A percentile compares a stretch with the other conserved stretches of the same genome.
phyloP scores from a whole-genome alignment of 1,284 basidiomycete genomes.

The Trichosporon sp. region DNA sequence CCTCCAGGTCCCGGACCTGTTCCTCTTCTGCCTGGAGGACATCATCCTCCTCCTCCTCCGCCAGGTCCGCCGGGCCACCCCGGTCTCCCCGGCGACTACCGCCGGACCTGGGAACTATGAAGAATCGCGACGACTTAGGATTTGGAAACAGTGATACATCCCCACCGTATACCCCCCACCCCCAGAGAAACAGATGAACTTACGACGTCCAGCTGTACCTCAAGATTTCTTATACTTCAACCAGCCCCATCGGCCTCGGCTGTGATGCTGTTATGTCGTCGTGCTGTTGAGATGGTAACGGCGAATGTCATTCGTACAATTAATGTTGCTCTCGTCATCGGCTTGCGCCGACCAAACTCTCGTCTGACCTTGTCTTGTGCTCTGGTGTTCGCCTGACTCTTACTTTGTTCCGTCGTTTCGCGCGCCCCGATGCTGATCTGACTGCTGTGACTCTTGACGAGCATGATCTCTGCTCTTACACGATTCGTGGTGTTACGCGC shows the following conservation, averaged over 20 bases:
- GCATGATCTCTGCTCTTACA: neutral
- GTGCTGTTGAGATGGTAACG: neutral
- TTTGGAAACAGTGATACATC: neutral
- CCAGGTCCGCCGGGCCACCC: neutral
- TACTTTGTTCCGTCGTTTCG: too few relatives aligned
- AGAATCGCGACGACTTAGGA: neutral
- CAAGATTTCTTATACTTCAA: neutral
- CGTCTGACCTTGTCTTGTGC: neutral
- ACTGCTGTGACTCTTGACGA: too few relatives aligned
- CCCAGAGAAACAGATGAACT: neutral
- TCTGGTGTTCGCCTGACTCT: neutral
- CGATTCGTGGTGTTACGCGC: neutral
- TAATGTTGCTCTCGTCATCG: conserved; percentile 7
- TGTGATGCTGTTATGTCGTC: neutral
- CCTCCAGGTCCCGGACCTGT: neutral
- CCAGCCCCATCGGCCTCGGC: conserved; percentile 2
- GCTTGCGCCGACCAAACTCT: neutral
- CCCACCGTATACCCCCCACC: neutral
- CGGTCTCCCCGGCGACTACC: conserved; percentile 3
- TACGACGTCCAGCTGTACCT: neutral
- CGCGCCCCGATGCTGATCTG: too few relatives aligned
- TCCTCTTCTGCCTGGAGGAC: neutral
- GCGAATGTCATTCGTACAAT: neutral
- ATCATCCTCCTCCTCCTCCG: conserved; percentile 5
- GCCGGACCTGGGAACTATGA: conserved; percentile 13